These are phyloP conservation scores for Aureobasidium pullulans DNA, from an alignment of 2,329 filamentous ascomycete species.

Conservation along the genomic window DNA sequence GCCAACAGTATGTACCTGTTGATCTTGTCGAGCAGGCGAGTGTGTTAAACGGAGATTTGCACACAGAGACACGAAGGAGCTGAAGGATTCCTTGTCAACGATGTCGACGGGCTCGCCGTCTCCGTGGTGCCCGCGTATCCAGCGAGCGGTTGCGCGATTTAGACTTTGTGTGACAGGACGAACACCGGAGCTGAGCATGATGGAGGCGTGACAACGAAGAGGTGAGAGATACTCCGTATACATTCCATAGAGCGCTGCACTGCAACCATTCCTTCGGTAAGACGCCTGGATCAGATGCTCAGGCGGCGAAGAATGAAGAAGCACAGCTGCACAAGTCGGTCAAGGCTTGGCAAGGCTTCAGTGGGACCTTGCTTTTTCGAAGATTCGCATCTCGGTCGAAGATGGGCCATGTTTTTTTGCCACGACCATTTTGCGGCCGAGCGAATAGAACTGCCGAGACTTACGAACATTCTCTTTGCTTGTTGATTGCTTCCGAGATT, in stretches of 20 bases:
- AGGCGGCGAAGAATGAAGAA: not conserved
- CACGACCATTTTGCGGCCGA: not conserved
- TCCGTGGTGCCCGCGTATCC: not conserved
- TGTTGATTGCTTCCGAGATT: not conserved
- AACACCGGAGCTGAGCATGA: not conserved
- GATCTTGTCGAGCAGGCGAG: not conserved
- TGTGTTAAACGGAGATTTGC: conserved; percentile 2
- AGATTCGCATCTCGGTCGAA: not conserved
- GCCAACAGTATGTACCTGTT: not conserved
- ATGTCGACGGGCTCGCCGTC: not conserved
- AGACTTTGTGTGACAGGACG: not conserved
- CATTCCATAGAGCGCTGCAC: not conserved
- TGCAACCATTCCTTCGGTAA: not conserved
- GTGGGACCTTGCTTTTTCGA: not conserved
- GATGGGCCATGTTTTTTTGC: not conserved
- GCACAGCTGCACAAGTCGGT: not conserved
- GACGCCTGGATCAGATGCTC: not conserved
- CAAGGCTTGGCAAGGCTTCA: not conserved
- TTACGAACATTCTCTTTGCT: not conserved
- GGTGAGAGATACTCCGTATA: not conserved
- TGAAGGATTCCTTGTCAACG: conserved; percentile 1
- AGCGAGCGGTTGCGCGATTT: not conserved
- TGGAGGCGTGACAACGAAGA: not conserved
- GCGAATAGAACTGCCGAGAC: not conserved
- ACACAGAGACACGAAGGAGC: conserved; percentile 2